Evolutionary conservation across 2,329 filamentous ascomycete species (phyloP).

Genomic region (Clonostachys sp.): DNA sequence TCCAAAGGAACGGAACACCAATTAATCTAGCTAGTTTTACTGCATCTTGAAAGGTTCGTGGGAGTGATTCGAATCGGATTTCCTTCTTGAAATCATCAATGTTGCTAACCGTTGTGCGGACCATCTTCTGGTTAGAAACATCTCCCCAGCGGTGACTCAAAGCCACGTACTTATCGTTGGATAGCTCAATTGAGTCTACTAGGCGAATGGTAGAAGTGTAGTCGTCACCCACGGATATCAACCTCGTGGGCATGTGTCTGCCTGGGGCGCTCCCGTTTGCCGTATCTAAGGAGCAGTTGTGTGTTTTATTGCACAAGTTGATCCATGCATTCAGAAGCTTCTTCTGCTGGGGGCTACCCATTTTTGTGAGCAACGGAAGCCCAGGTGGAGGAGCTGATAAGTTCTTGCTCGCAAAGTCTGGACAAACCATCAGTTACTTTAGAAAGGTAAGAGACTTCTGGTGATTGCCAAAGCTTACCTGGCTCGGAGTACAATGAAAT

Average conservation of each 20-base stretch:
- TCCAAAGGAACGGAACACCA: conserved; percentile 13
- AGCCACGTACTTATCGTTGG: background rate
- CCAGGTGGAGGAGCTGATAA: too few relatives aligned
- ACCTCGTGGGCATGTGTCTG: background rate
- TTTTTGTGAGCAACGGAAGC: background rate
- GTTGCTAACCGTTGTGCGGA: background rate
- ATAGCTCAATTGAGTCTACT: background rate
- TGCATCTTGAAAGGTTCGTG: background rate
- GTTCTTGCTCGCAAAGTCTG: too few relatives aligned
- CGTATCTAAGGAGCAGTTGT: background rate
- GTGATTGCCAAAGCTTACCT: background rate
- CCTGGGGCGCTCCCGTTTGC: too few relatives aligned
- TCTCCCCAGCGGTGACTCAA: background rate
- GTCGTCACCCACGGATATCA: background rate
- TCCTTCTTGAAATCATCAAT: background rate
- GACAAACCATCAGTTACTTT: too few relatives aligned
- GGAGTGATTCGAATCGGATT: background rate
- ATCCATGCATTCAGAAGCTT: background rate
- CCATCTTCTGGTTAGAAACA: background rate
- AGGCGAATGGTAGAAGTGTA: background rate
- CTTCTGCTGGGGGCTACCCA: background rate
- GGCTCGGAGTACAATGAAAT: background rate
- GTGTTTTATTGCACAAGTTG: background rate
- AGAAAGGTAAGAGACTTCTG: too few relatives aligned
- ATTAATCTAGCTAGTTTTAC: conserved; percentile 4